Evolutionary conservation across 345 rosid species (phyloP).

Genomic region (Aurinia saxatilis): DNA sequence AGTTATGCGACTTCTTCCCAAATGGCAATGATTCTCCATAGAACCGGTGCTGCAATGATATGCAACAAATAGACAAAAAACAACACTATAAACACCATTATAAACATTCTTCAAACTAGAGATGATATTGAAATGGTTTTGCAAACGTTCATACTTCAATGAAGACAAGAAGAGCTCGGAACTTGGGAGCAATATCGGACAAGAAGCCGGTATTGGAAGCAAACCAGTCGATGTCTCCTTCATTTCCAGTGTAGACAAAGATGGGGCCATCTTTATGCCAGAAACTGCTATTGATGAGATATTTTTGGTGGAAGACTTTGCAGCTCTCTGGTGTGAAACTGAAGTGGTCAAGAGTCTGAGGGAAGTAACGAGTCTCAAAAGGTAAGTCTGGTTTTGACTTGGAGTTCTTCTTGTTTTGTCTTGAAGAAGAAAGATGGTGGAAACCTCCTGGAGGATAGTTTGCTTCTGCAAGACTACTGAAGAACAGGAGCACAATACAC

Average conservation of each 20-base stretch:
- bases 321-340: slow-evolving; percentile 52
- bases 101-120: not conserved
- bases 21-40: slow-evolving; percentile 73
- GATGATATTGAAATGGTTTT: not conserved
- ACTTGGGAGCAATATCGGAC: slow-evolving; percentile 77
- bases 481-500: slow-evolving; percentile 12
- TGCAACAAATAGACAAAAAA: not conserved
- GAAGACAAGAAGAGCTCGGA: slow-evolving; percentile 67
- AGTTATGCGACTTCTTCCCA: slow-evolving; percentile 49
- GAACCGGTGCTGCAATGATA: slow-evolving; percentile 54
- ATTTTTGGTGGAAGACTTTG: slow-evolving; percentile 58
- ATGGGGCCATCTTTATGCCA: slow-evolving; percentile 59
- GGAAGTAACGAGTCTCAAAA: slow-evolving; percentile 49
- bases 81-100: too few relatives aligned
- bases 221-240: slow-evolving; percentile 83
- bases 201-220: slow-evolving; percentile 76
- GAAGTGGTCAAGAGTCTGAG: slow-evolving; percentile 70
- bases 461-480: slow-evolving; percentile 15
- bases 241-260: slow-evolving; percentile 77
- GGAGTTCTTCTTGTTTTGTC: slow-evolving; percentile 19
- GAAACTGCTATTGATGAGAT: slow-evolving; percentile 44
- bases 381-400: slow-evolving; percentile 30
- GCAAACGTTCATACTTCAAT: slow-evolving; percentile 45
- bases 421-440: slow-evolving; percentile 25
- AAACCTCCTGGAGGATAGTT: slow-evolving; percentile 20